Evolutionary conservation across 1,139 yeast genomes (phyloP).

Genomic region (Diutina mesorugosa): DNA sequence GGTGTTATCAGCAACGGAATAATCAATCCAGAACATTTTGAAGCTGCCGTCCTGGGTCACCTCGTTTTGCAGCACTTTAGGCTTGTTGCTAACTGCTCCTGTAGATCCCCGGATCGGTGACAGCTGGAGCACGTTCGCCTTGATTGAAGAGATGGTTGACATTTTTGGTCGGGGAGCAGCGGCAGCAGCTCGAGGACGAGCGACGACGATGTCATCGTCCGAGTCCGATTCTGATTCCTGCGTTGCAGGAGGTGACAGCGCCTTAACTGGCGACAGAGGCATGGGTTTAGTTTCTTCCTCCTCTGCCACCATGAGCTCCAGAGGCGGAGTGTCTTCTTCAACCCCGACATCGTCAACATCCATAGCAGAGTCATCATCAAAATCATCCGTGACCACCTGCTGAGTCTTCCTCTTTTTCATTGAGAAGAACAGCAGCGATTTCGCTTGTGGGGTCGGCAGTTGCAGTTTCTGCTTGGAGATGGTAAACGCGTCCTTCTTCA

Average conservation of each 20-base stretch:
- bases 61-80: constrained; percentile 28
- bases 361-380: neutral
- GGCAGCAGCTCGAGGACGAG: constrained; percentile 26
- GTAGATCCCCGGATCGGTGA: constrained; percentile 13
- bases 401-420: neutral
- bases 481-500: neutral
- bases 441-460: neutral
- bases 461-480: neutral
- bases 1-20: constrained; percentile 59
- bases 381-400: neutral
- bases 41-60: constrained; percentile 27
- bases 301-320: constrained; percentile 2
- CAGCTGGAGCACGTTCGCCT: constrained; percentile 13
- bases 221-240: neutral
- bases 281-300: constrained; percentile 3
- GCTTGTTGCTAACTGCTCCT: constrained; percentile 22
- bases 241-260: neutral
- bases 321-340: constrained; percentile 1
- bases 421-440: neutral
- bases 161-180: constrained; percentile 13
- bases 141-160: constrained; percentile 11
- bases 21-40: constrained; percentile 86
- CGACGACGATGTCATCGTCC: constrained; percentile 37
- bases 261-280: neutral
- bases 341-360: neutral